Percentiles rank a stretch among this genome's conserved stretches.
Evolutionary conservation across 805 yeast genomes (phyloP).

Genomic region (Scheffersomyces amazonensis): DNA sequence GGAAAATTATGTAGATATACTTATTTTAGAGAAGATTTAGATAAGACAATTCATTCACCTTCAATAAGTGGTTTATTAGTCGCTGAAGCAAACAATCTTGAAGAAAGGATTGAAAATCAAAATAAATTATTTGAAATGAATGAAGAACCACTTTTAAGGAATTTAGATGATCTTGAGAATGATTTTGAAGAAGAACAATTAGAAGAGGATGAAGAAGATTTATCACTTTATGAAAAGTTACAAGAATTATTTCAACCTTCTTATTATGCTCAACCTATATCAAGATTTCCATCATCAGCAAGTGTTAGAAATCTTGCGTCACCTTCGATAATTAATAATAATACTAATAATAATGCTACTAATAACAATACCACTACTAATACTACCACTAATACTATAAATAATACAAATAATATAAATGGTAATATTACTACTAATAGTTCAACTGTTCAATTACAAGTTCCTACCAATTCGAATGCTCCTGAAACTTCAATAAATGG

Average conservation of each 20-base stretch:
- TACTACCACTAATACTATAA: neutral
- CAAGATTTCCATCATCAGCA: slow-evolving; percentile 5
- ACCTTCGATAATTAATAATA: neutral
- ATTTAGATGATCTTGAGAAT: slow-evolving; percentile 2
- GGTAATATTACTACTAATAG: neutral
- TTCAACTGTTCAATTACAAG: neutral
- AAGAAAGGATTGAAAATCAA: slow-evolving; percentile 8
- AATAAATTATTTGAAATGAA: slow-evolving; percentile 13
- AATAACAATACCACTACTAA: neutral
- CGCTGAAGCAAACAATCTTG: neutral
- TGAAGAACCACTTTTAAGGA: slow-evolving; percentile 3
- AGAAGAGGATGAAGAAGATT: slow-evolving; percentile 4
- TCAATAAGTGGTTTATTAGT: slow-evolving; percentile 68
- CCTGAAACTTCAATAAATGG: neutral
- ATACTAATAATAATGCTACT: neutral
- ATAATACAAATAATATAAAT: neutral
- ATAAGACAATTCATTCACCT: slow-evolving; percentile 87
- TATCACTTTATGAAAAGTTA: slow-evolving; percentile 8
- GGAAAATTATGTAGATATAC: slow-evolving; percentile 64
- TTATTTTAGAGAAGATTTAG: slow-evolving; percentile 85
- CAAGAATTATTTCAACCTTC: slow-evolving; percentile 25
- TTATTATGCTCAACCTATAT: slow-evolving; percentile 11
- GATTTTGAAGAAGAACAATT: slow-evolving; percentile 3
- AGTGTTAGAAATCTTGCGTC: neutral
- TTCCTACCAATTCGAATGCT: neutral